These are phyloP conservation scores for Metarhizium humberi DNA, from an alignment of 2,329 filamentous ascomycete genomes.

Conservation along the genomic window DNA sequence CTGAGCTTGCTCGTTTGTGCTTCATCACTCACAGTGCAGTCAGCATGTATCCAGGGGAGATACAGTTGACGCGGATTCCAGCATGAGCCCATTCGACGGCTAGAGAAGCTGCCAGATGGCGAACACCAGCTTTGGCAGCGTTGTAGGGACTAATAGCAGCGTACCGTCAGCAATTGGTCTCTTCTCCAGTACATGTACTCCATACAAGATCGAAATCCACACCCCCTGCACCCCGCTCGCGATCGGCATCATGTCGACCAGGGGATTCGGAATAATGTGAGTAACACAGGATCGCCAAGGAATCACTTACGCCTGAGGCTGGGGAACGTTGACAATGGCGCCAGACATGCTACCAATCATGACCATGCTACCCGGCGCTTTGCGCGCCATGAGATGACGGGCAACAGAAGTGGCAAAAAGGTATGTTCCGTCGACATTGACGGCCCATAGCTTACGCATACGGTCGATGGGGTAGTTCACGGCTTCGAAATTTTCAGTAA, in stretches of 20 bases:
- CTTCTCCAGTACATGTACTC: background rate
- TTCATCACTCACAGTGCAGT: conserved; percentile 65
- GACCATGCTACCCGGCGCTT: conserved; percentile 75
- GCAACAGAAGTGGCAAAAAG: conserved; percentile 78
- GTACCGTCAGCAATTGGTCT: background rate
- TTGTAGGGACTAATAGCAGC: conserved; percentile 63
- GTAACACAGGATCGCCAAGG: background rate
- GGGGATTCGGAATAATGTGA: background rate
- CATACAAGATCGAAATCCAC: background rate
- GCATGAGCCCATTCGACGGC: conserved; percentile 90
- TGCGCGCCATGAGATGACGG: conserved; percentile 77
- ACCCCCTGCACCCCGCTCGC: background rate
- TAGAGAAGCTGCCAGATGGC: conserved; percentile 77
- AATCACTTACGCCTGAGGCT: conserved; percentile 63
- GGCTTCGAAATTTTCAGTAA: conserved; percentile 92
- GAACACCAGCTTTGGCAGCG: conserved; percentile 82
- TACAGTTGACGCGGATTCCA: conserved; percentile 88
- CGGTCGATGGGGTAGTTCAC: conserved; percentile 85
- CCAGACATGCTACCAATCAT: conserved; percentile 96
- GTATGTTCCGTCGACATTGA: conserved; percentile 90
- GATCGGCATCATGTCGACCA: background rate
- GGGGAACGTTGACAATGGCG: conserved; percentile 86
- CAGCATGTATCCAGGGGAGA: conserved; percentile 93
- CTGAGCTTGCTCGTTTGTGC: background rate
- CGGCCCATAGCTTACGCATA: conserved; percentile 86